A percentile compares a stretch with the other conserved stretches of the same genome.
phyloP scores from a whole-genome alignment of 768 basidiomycete genomes.

The Podaxis sp. region DNA sequence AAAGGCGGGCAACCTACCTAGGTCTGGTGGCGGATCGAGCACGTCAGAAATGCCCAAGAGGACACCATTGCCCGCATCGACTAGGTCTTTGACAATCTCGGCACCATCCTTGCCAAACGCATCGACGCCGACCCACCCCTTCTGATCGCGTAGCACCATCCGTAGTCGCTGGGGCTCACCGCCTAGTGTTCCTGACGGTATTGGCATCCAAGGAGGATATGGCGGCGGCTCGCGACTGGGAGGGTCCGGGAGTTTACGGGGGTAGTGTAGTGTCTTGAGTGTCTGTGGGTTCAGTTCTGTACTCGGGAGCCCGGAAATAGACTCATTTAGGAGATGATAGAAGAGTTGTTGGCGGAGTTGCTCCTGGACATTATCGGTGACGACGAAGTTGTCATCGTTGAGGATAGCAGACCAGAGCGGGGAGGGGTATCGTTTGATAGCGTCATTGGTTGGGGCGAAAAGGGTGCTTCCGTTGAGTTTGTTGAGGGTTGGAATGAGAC shows the following conservation, averaged over 20 bases:
- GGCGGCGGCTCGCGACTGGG: constrained; percentile 72
- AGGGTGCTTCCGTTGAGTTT: constrained; percentile 79
- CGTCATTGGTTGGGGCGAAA: constrained; percentile 96
- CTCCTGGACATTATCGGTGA: constrained; percentile 81
- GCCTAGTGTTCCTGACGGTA: constrained; percentile 80
- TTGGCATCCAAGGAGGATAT: constrained; percentile 82
- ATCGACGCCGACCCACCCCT: constrained; percentile 69
- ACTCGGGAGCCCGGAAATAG: constrained; percentile 47
- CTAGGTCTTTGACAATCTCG: constrained; percentile 54
- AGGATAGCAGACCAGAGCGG: constrained; percentile 39
- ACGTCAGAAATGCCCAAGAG: constrained; percentile 76
- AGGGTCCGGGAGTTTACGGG: constrained; percentile 54
- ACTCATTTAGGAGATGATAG: constrained; percentile 90
- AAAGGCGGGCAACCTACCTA: constrained; percentile 51
- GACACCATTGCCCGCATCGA: constrained; percentile 72
- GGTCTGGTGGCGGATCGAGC: constrained; percentile 68
- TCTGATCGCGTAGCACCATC: constrained; percentile 47
- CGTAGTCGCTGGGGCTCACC: constrained; percentile 81
- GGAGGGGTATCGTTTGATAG: constrained; percentile 57
- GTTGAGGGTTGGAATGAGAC: constrained; percentile 91
- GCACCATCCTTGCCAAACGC: constrained; percentile 77
- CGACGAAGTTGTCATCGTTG: constrained; percentile 33
- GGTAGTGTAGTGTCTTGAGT: constrained; percentile 70
- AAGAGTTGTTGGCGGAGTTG: constrained; percentile 87
- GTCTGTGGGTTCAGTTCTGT: constrained; percentile 38